These are phyloP conservation scores for Phytophthora capsici DNA, from an alignment of 352 stramenopile genomes.

Conservation along the genomic window DNA sequence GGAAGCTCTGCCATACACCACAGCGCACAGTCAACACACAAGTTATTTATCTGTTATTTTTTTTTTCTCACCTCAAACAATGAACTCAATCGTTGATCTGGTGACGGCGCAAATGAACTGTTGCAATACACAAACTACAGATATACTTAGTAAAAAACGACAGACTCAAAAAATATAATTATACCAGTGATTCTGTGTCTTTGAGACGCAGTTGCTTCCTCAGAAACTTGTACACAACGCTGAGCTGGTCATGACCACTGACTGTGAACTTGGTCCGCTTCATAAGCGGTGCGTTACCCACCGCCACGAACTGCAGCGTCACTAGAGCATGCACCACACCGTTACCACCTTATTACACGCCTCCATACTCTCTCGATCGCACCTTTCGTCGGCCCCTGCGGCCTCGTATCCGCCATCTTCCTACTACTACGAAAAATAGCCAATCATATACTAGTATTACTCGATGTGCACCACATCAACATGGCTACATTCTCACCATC, in stretches of 20 bases:
- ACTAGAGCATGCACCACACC: conserved; percentile 38
- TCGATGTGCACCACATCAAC: conserved; percentile 7
- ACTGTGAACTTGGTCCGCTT: conserved; percentile 91
- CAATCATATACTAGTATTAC: neutral
- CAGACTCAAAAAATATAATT: neutral
- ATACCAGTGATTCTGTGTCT: conserved; percentile 73
- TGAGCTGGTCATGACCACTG: conserved; percentile 73
- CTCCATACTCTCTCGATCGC: neutral
- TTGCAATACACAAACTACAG: conserved; percentile 90
- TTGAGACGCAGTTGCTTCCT: conserved; percentile 85
- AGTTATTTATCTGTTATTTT: no score
- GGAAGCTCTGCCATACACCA: conserved; percentile 64
- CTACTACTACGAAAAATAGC: neutral
- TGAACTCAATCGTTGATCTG: conserved; percentile 78
- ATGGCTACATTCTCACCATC: conserved; percentile 5
- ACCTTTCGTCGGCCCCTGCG: conserved; percentile 49
- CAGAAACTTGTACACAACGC: conserved; percentile 88
- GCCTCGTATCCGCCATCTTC: conserved; percentile 25
- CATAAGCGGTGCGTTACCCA: conserved; percentile 83
- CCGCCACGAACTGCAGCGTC: conserved; percentile 84
- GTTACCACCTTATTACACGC: neutral
- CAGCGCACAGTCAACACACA: neutral
- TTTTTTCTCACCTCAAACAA: conserved; percentile 64
- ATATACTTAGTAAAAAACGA: neutral
- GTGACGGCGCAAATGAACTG: conserved; percentile 85